Evolutionary conservation across 2,329 filamentous ascomycete species (phyloP).

Genomic region (Zasmidium angulare): DNA sequence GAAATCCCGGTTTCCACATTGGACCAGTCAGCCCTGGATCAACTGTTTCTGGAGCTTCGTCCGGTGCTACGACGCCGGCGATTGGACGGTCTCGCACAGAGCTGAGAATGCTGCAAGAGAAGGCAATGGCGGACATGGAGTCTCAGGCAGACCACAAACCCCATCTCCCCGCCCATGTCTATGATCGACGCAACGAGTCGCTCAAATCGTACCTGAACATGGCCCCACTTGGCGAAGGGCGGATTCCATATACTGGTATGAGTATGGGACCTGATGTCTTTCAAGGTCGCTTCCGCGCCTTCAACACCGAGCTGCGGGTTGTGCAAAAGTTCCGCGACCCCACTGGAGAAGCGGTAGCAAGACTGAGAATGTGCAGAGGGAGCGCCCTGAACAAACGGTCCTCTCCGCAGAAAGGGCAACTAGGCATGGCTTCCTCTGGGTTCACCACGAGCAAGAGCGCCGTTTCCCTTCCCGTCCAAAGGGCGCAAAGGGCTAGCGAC

Average conservation of each 20-base stretch:
- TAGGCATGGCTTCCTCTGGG: constrained; percentile 6
- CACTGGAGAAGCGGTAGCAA: constrained; percentile 29
- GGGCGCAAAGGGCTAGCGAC: constrained; percentile 13
- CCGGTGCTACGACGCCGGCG: constrained; percentile 32
- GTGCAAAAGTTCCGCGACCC: constrained; percentile 37
- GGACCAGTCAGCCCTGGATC: constrained; percentile 32
- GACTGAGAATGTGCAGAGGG: constrained; percentile 26
- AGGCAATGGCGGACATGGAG: constrained; percentile 34
- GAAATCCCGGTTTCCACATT: constrained; percentile 15
- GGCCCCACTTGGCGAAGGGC: constrained; percentile 11
- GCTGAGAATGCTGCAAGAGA: constrained; percentile 33
- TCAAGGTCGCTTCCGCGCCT: constrained; percentile 35
- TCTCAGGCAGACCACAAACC: constrained; percentile 28
- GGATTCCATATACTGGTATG: constrained; percentile 10
- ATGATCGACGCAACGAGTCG: constrained; percentile 35
- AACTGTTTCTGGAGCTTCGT: constrained; percentile 27
- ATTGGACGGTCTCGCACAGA: constrained; percentile 34
- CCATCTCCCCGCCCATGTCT: constrained; percentile 31
- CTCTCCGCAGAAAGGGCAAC: constrained; percentile 8
- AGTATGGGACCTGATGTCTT: constrained; percentile 34
- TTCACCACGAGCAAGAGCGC: constrained; percentile 25
- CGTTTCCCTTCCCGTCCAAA: constrained; percentile 19
- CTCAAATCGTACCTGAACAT: constrained; percentile 33
- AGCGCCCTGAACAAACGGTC: constrained; percentile 17
- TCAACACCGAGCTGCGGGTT: constrained; percentile 35